Base-by-base conservation (phyloP, 768 basidiomycete genomes). In the Leccinum rimulosum region DNA sequence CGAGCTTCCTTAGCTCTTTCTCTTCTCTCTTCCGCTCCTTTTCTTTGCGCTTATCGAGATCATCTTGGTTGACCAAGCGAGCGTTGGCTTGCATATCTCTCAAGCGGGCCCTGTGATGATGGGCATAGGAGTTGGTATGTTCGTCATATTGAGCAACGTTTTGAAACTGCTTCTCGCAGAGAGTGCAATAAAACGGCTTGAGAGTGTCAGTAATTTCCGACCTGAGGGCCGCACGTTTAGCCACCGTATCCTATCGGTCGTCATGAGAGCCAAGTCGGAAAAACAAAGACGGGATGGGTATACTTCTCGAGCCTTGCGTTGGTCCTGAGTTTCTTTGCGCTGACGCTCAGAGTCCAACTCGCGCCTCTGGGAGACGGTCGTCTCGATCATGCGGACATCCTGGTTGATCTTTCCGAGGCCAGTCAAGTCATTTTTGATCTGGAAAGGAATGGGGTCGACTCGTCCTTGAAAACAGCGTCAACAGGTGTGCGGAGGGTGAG, bases 161-260 rank as follows among this genome's bases (percentile, higher is more conserved):
- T 70, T 86, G 82, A 75, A 93, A 93, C 70, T 94, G 92, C 70
- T 93, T 93, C 61, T 92, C 90, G 76, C 92, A 94, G 19, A 92
- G 80, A 27, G 79, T 74, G 70, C 92, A 94, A 69, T 92, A 93
- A 73, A 93, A 93, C 9, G 89, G 80, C 33, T 80, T 80, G 50
- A 93, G 79, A 5, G 85, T 85, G 51, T 79, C 79, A 1, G 81
- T 82, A 31, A 94, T 84, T 69, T 93, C 89, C 28, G 78, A 80
- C 64, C 84, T 80, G 43, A 92, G 75, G 10, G 87, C 88, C 10
- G 79, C 82, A 61, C 82, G 83, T 52, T 83, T 84, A 12, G 88
- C 88, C 1, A 84, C 89, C 1, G 67, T 62, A 60, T 85, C 84
- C 91, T 92, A 62, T 14, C 56, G 11, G 53, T 17, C 52, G 49